Evolutionary conservation across 805 yeast species (phyloP).

Genomic region (Ascoidea tarda): DNA sequence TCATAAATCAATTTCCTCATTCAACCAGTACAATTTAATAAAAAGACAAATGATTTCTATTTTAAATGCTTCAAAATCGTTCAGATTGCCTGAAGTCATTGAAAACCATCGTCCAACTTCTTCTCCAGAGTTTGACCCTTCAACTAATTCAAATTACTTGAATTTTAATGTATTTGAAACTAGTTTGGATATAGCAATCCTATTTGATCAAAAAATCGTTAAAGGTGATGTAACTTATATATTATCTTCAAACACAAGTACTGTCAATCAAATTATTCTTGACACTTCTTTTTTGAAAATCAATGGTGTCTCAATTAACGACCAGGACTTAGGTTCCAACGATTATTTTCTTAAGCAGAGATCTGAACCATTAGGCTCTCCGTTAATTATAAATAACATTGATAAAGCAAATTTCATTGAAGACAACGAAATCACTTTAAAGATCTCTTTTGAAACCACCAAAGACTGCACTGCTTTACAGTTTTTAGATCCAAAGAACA

Average conservation of each 20-base stretch:
- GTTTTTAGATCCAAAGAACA: slow-evolving; percentile 63
- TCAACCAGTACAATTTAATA: too few species aligned
- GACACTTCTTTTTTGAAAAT: slow-evolving; percentile 58
- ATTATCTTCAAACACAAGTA: slow-evolving; percentile 19
- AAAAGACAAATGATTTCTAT: slow-evolving; percentile 1
- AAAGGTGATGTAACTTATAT: slow-evolving; percentile 40
- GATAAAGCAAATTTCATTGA: slow-evolving; percentile 1
- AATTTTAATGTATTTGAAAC: slow-evolving; percentile 39
- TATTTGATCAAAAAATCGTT: slow-evolving; percentile 38
- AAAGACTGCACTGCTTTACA: slow-evolving; percentile 71
- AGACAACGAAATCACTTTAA: slow-evolving; percentile 6
- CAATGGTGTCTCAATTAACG: slow-evolving; percentile 28
- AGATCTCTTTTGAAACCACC: slow-evolving; percentile 55
- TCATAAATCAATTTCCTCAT: too few species aligned
- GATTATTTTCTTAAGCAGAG: slow-evolving; percentile 24
- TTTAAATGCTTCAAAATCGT: background rate
- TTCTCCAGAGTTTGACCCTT: slow-evolving; percentile 47
- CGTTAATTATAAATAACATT: slow-evolving; percentile 25
- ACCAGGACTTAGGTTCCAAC: slow-evolving; percentile 10
- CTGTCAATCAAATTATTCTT: slow-evolving; percentile 29
- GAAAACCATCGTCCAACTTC: slow-evolving; percentile 5
- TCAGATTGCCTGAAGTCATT: slow-evolving; percentile 6
- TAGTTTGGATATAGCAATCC: slow-evolving; percentile 33
- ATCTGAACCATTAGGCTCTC: slow-evolving; percentile 45
- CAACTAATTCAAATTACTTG: slow-evolving; percentile 64